A percentile compares a stretch with the other conserved stretches of the same genome.
These are phyloP conservation scores for Salvia miltiorrhiza DNA, from an alignment of 257 asterid genomes.

Conservation along the genomic window DNA sequence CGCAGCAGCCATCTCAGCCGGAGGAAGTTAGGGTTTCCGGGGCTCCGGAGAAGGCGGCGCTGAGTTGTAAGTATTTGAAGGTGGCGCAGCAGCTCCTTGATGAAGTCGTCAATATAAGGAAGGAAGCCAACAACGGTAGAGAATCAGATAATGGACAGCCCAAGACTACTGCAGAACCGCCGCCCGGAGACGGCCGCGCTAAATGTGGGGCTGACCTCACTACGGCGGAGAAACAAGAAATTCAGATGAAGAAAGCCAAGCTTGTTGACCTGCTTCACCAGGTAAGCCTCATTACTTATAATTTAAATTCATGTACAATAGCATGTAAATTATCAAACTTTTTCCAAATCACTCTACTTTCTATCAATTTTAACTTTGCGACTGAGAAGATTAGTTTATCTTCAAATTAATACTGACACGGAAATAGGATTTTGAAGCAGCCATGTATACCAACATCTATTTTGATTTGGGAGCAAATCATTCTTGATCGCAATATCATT, in stretches of 20 bases:
- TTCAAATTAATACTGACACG: too few relatives aligned
- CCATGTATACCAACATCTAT: too few relatives aligned
- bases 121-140: slow-evolving; percentile 19
- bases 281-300: slow-evolving; percentile 25
- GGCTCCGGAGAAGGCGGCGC: slow-evolving; percentile 21
- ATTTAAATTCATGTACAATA: too few relatives aligned
- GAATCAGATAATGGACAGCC: slow-evolving; percentile 18
- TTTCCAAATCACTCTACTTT: too few relatives aligned
- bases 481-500: too few relatives aligned
- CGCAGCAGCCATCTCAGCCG: slow-evolving; percentile 32
- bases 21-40: neutral
- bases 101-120: slow-evolving; percentile 59
- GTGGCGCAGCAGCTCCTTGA: slow-evolving; percentile 68
- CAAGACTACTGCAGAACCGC: slow-evolving; percentile 33
- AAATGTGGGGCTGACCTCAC: slow-evolving; percentile 48
- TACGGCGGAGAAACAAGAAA: slow-evolving; percentile 62
- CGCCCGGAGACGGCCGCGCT: slow-evolving; percentile 28
- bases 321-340: too few relatives aligned
- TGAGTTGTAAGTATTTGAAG: slow-evolving; percentile 56
- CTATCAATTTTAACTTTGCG: too few relatives aligned
- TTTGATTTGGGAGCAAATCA: too few relatives aligned
- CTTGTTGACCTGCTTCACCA: slow-evolving; percentile 75
- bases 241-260: slow-evolving; percentile 72
- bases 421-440: too few relatives aligned
- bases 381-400: too few relatives aligned